A percentile compares a stretch with the other conserved stretches of the same genome.
Evolutionary conservation across 2,329 filamentous ascomycete species (phyloP).

Genomic region (Calonectria pauciramosa): DNA sequence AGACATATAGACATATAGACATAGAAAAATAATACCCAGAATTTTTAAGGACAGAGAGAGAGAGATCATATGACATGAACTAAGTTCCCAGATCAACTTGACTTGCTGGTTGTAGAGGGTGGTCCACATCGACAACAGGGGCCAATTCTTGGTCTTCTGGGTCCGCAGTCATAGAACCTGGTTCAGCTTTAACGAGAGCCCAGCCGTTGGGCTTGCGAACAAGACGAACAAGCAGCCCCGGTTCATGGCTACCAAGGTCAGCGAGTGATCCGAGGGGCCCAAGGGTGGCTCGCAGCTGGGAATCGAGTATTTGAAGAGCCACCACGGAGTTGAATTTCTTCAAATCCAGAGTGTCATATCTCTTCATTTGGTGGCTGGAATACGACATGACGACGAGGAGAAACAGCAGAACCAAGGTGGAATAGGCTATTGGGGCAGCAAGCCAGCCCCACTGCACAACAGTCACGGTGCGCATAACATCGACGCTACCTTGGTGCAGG

Average conservation of each 20-base stretch:
- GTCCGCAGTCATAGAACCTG: background rate
- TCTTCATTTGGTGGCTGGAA: background rate
- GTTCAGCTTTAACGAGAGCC: background rate
- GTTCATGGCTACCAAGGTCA: background rate
- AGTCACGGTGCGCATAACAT: background rate
- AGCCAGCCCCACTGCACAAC: background rate
- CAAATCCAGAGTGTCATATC: background rate
- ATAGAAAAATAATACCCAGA: background rate
- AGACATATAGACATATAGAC: background rate
- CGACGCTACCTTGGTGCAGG: background rate
- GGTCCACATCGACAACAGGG: background rate
- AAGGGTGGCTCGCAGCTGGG: background rate
- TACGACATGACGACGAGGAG: background rate
- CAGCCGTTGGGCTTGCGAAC: background rate
- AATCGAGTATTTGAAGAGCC: background rate
- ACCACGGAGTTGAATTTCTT: background rate
- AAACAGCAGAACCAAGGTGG: background rate
- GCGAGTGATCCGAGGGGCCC: background rate
- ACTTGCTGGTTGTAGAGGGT: background rate
- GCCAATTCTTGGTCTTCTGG: background rate
- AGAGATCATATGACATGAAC: background rate
- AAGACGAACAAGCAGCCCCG: background rate
- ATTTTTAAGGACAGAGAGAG: background rate
- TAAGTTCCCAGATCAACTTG: background rate
- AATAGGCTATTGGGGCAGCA: background rate